Evolutionary conservation across 2,329 filamentous ascomycete genomes (phyloP).

Genomic region (Acrodontium crateriforme): DNA sequence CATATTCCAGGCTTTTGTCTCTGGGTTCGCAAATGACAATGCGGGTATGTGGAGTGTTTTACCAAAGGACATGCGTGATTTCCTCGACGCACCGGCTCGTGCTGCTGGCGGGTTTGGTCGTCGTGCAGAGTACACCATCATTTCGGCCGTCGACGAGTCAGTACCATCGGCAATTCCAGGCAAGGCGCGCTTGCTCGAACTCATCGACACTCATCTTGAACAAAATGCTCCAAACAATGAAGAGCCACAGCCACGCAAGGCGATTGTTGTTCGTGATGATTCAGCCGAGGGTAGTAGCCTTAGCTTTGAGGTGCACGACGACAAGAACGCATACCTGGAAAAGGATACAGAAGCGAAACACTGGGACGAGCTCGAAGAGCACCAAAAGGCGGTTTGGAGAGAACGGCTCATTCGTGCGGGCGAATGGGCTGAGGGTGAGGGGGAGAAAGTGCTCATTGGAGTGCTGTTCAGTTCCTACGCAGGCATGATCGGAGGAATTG

Average conservation of each 20-base stretch:
- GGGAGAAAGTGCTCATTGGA: constrained; percentile 61
- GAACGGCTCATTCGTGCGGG: constrained; percentile 53
- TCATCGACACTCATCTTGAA: constrained; percentile 4
- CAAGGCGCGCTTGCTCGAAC: constrained; percentile 6
- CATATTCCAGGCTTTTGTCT: constrained; percentile 50
- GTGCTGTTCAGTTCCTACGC: constrained; percentile 64
- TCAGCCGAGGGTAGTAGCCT: constrained; percentile 18
- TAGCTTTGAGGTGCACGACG: constrained; percentile 21
- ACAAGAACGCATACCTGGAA: constrained; percentile 29
- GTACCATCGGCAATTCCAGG: constrained; percentile 2
- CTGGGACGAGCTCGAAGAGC: constrained; percentile 56
- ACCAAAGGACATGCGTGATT: constrained; percentile 33
- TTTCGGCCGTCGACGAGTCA: background rate
- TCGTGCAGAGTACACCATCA: background rate
- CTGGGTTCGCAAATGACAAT: constrained; percentile 6
- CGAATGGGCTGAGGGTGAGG: constrained; percentile 67
- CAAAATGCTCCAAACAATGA: constrained; percentile 1
- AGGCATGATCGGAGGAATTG: constrained; percentile 41
- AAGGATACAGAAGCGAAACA: constrained; percentile 38
- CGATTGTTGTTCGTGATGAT: constrained; percentile 25
- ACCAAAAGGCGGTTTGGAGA: constrained; percentile 57
- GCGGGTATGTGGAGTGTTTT: constrained; percentile 40
- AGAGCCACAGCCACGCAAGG: constrained; percentile 18
- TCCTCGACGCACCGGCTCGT: constrained; percentile 13
- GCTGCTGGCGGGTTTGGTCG: background rate